Evolutionary conservation across 164 flowering plant species (phyloP), one percentile per base, ranked within the genome.

Genomic region (Saururus chinensis): DNA sequence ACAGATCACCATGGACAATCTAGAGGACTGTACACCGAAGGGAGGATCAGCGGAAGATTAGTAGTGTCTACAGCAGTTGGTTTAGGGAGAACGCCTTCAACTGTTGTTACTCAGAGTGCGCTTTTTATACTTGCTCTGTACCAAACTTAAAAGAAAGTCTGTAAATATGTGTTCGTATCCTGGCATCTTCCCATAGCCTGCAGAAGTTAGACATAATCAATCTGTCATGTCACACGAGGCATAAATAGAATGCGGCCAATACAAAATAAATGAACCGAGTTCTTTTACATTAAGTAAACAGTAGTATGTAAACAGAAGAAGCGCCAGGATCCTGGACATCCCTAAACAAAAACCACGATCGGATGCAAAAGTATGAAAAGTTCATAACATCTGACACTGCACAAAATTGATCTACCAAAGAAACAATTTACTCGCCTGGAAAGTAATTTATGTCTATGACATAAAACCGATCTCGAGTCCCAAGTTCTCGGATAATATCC

Each of bases 371-470:
- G 24, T 23, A 20, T 9, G 17, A 3, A 45, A 13, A 45, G 14
- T 45, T 17, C 8, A 12, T 45, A 45, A 45, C 49, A 17, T 0
- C 6, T 12, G 11, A 45, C 49, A 41, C 45, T 41, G 11, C 1
- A 17, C 49, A 12, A 17, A 41, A 45, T 45, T 45, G 21, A 60
- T 2, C 21, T 1, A 55, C 3, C 16, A 14, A 55, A 8, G 11
- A 55, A 55, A 9, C 20, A 35, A 0, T 14, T 58, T 9, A 58
- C 84, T 69, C 76, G 64, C 98, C 96, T 61, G 98, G 96, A 67
- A 89, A 89, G 80, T 92, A 92, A 68, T 92, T 92, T 67, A 89
- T 92, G 79, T 92, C 98, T 26, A 92, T 89, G 60, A 92, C 96
- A 80, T 86, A 89, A 71, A 74, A 92, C 10, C 66, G 66, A 66